Evolutionary conservation across 2,329 filamentous ascomycete genomes (phyloP).

Genomic region (Xenoacremonium recifei): DNA sequence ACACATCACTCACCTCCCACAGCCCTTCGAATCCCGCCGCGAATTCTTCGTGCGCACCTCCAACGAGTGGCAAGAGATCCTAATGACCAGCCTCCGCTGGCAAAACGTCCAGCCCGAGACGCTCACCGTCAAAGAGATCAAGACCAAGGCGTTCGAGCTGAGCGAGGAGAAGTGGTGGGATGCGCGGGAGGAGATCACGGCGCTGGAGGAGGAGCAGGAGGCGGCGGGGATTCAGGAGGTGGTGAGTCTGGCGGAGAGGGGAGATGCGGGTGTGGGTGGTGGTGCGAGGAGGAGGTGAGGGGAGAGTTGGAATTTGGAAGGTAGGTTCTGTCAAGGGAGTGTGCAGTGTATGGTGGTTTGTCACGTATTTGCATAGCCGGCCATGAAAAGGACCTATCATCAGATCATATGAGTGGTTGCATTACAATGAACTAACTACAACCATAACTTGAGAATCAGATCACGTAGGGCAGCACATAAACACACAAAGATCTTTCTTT

Average conservation of each 20-base stretch:
- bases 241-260: constrained; percentile 77
- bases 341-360: not conserved
- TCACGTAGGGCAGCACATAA: too few relatives aligned
- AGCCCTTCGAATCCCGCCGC: constrained; percentile 85
- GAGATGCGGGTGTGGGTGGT: constrained; percentile 45
- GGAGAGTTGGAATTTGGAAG: too few relatives aligned
- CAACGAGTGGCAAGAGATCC: constrained; percentile 84
- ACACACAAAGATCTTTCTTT: too few relatives aligned
- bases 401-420: too few relatives aligned
- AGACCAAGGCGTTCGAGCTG: constrained; percentile 83
- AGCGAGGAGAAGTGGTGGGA: constrained; percentile 99
- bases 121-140: constrained; percentile 83
- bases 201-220: constrained; percentile 93
- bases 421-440: too few relatives aligned
- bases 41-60: constrained; percentile 91
- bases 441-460: too few relatives aligned
- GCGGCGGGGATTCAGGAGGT: constrained; percentile 93
- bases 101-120: constrained; percentile 66
- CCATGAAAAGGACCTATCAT: not conserved
- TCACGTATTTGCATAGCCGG: not conserved
- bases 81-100: constrained; percentile 73
- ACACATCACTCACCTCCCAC: not conserved
- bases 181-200: constrained; percentile 87
- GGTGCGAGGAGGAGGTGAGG: constrained; percentile 31
- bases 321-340: constrained; percentile 1